Conservation (phyloP, 2,329 filamentous ascomycete genomes). For the Hypoxylon sp. region DNA sequence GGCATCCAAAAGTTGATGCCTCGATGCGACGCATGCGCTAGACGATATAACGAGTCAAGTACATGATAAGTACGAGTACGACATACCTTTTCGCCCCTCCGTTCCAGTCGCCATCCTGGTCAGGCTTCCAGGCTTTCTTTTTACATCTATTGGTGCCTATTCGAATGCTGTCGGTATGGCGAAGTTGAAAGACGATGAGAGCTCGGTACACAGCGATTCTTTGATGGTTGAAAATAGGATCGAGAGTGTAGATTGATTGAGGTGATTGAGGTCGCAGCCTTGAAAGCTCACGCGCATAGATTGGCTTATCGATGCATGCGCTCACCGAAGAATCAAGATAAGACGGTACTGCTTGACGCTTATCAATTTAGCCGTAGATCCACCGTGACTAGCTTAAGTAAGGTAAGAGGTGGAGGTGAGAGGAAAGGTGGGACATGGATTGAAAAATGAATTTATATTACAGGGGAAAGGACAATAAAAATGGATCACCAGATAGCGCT, state of each 20-base stretch:
- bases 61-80: neutral
- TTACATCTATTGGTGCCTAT: slow-evolving; percentile 27
- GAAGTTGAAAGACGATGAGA: slow-evolving; percentile 19
- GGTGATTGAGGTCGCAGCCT: slow-evolving; percentile 4
- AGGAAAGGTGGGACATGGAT: neutral
- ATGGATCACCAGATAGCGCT: too few species aligned
- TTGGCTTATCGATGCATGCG: neutral
- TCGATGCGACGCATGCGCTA: slow-evolving; percentile 27
- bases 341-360: slow-evolving; percentile 14
- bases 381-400: slow-evolving; percentile 12
- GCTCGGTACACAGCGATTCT: slow-evolving; percentile 1
- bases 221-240: slow-evolving; percentile 29
- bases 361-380: slow-evolving; percentile 24
- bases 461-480: too few species aligned
- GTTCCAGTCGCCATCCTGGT: slow-evolving; percentile 45
- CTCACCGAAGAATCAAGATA: slow-evolving; percentile 14
- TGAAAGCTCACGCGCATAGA: slow-evolving; percentile 2
- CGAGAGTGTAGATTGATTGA: neutral
- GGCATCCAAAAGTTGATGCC: neutral
- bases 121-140: slow-evolving; percentile 6
- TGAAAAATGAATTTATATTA: neutral
- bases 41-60: neutral
- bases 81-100: slow-evolving; percentile 47
- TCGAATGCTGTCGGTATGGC: neutral
- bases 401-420: neutral